Evolutionary conservation across 2,329 filamentous ascomycete species (phyloP).

Genomic region (Pseudodiploospora longispora): DNA sequence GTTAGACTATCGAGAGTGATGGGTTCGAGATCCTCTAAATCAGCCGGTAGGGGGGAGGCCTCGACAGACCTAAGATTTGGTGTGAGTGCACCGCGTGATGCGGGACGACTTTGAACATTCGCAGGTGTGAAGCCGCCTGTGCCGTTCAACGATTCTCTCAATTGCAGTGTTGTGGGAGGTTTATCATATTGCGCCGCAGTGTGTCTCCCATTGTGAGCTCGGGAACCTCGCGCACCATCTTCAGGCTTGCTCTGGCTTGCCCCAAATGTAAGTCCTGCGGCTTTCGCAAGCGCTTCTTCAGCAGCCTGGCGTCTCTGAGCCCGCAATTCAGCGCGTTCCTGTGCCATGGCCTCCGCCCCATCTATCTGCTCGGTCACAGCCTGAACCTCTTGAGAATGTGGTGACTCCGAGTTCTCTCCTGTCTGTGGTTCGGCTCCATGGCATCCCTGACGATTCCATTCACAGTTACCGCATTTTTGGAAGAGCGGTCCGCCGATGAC

Average conservation of each 20-base stretch:
- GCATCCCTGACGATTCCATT: constrained; percentile 37
- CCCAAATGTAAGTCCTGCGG: constrained; percentile 2
- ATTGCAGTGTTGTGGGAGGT: constrained; percentile 19
- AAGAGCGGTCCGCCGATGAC: constrained; percentile 33
- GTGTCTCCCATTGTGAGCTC: constrained; percentile 9
- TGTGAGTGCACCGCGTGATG: constrained; percentile 21
- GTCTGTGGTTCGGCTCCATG: constrained; percentile 17
- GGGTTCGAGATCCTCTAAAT: constrained; percentile 10
- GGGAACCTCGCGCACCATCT: background rate
- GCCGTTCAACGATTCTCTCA: constrained; percentile 9
- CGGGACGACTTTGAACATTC: constrained; percentile 19
- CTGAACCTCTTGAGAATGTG: background rate
- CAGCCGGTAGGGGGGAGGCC: constrained; percentile 17
- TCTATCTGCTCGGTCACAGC: background rate
- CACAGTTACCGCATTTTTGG: constrained; percentile 42
- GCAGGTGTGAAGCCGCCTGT: constrained; percentile 24
- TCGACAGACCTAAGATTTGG: constrained; percentile 19
- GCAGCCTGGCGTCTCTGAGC: constrained; percentile 1
- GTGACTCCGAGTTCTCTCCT: background rate
- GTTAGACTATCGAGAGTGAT: constrained; percentile 39
- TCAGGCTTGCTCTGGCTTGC: constrained; percentile 3
- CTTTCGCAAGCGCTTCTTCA: constrained; percentile 4
- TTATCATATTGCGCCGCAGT: constrained; percentile 16
- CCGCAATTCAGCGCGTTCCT: background rate
- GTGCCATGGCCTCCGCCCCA: background rate